phyloP scores from a whole-genome alignment of 148 eudicot genomes.

The Spergularia bocconei region DNA sequence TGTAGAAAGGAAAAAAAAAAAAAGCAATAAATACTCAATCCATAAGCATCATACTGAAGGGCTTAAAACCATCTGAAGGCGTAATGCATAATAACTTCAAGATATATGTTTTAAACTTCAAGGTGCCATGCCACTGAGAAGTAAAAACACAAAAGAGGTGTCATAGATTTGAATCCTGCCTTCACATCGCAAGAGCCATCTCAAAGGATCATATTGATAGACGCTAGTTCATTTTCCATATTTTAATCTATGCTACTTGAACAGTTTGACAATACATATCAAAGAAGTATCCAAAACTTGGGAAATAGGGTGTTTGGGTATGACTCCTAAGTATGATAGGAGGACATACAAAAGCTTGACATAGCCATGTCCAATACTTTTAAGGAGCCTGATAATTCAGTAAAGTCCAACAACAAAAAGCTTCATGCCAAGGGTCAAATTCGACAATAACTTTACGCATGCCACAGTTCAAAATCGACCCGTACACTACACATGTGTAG shows the following conservation, averaged over 20 bases:
- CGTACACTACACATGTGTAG: no score
- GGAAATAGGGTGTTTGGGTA: not conserved
- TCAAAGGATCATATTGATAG: not conserved
- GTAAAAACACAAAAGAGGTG: not conserved
- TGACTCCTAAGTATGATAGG: not conserved
- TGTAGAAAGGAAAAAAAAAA: constrained; percentile 28
- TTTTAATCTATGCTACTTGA: not conserved
- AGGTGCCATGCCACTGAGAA: not conserved
- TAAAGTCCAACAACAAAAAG: not conserved
- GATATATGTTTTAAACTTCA: not conserved
- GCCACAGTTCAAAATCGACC: no score
- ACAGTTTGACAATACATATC: not conserved
- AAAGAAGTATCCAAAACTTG: not conserved
- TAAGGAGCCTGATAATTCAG: not conserved
- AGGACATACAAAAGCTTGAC: not conserved
- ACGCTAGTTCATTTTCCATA: not conserved
- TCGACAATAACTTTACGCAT: no score
- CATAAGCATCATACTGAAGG: constrained; percentile 4
- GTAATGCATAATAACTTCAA: not conserved
- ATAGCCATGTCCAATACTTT: not conserved
- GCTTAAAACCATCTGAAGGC: not conserved
- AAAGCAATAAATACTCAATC: not conserved
- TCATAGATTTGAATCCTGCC: not conserved
- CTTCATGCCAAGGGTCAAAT: not conserved
- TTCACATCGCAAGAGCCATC: not conserved